phyloP scores from a whole-genome alignment of 257 asterid species.

The Ligustrum vulgare region DNA sequence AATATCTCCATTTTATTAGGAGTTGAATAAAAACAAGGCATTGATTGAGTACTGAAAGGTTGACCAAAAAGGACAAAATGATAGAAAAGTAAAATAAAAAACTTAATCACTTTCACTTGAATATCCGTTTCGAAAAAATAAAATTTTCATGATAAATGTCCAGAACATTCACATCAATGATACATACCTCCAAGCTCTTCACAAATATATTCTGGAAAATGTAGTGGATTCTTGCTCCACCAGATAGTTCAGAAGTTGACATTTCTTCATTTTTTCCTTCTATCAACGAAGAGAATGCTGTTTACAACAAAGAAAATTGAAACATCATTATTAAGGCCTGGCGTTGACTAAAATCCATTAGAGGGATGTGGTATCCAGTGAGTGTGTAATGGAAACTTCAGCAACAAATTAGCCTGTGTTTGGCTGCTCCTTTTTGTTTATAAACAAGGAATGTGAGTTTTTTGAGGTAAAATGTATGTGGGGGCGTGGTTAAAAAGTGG shows the following conservation, averaged over 20 bases:
- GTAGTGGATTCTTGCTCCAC: conserved; percentile 69
- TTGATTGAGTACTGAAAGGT: background rate
- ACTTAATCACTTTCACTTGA: background rate
- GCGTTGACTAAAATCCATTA: background rate
- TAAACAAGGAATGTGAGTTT: too few relatives aligned
- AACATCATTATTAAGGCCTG: background rate
- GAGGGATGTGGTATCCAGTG: background rate
- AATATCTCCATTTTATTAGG: background rate
- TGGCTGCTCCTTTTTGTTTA: too few relatives aligned
- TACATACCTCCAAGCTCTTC: conserved; percentile 56
- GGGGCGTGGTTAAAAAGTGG: too few relatives aligned
- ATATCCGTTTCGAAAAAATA: background rate
- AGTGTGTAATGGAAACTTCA: background rate
- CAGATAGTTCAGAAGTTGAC: conserved; percentile 59
- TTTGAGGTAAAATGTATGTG: too few relatives aligned
- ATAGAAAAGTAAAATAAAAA: background rate
- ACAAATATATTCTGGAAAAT: conserved; percentile 58
- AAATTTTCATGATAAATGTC: conserved; percentile 5
- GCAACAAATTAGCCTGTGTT: background rate
- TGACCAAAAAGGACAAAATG: background rate
- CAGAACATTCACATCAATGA: conserved; percentile 10
- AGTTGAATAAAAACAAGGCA: background rate
- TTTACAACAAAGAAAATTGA: conserved; percentile 6
- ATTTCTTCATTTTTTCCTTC: conserved; percentile 62
- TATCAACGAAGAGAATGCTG: conserved; percentile 59